Base-by-base conservation (phyloP, 2,329 filamentous ascomycete species). In the Talaromyces rugulosus region DNA sequence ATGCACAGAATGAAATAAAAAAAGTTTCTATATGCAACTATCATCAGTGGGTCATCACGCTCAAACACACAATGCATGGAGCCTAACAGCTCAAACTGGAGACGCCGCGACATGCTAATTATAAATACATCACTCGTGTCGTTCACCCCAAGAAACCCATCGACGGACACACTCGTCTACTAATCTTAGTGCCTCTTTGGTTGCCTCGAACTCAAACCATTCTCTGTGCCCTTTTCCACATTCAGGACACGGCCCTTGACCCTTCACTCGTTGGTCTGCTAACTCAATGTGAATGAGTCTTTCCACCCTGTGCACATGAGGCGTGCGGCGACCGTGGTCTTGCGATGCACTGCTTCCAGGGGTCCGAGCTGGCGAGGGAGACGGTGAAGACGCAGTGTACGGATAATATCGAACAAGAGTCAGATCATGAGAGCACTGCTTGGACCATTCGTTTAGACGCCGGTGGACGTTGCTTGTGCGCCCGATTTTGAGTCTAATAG, bases 341-440 rank as follows among this genome's bases (percentile, higher is more conserved):
- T 51, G 60, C 40, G 62, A 67, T 63, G 31, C 66, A n/a, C 55
- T 42, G 62, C 61, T 51, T 12, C 53, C 34, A 11, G 31, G 51
- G 42, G 30, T 65, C 58, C 56, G 18, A 60, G 50, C 59, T 44
- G 69, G 62, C 14, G 63, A 66, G 12, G 60, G 66, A 1, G 66
- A 68, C 2, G 68, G 58, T 14, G 60, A 69, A 5, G 71, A 70
- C 44, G 74, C 62, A 1, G 72, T 74, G 74, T 98, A 93, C 0
- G 95, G 95, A 71, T 99, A 99, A 77, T 90, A 98, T 6, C 95
- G 87, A 57, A 98, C 87, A 59, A 99, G 84, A 28, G 91, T 92
- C 31, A 97, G 82, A 65, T 92, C 87, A 73, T 97, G 92, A 0
- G 91, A 92, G 74, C 95, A 99, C 78, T 99, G 95, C 30, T 90